Conservation (phyloP, 805 yeast species). For the Pichia paraexigua region DNA sequence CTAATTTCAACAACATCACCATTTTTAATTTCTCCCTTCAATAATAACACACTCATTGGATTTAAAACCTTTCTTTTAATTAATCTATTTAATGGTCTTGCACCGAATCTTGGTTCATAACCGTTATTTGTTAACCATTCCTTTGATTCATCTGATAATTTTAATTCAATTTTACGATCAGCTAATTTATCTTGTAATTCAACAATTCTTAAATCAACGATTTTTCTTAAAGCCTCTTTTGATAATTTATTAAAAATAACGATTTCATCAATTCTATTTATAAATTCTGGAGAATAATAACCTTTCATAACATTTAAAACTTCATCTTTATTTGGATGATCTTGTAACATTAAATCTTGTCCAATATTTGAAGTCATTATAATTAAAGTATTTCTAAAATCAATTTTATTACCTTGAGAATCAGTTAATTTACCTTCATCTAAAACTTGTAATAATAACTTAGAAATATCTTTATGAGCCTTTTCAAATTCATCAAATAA, state of each 20-base stretch:
- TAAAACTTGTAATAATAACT: slow-evolving; percentile 79
- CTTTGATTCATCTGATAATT: slow-evolving; percentile 54
- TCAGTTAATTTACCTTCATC: slow-evolving; percentile 96
- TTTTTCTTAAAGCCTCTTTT: slow-evolving; percentile 61
- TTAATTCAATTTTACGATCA: slow-evolving; percentile 64
- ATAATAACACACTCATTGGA: slow-evolving; percentile 74
- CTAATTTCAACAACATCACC: slow-evolving; percentile 40
- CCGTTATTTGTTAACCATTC: slow-evolving; percentile 78
- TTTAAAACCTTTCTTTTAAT: slow-evolving; percentile 79
- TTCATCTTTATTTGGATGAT: slow-evolving; percentile 48
- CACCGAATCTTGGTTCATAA: slow-evolving; percentile 89
- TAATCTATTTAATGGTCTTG: slow-evolving; percentile 89
- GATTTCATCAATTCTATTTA: slow-evolving; percentile 92
- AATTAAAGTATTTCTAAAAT: slow-evolving; percentile 88
- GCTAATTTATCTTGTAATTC: slow-evolving; percentile 75
- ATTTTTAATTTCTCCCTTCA: slow-evolving; percentile 66
- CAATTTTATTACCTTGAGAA: slow-evolving; percentile 89
- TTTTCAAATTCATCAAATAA: slow-evolving; percentile 95
- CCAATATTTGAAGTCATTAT: slow-evolving; percentile 98
- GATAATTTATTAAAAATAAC: slow-evolving; percentile 87
- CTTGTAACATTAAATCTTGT: slow-evolving; percentile 75
- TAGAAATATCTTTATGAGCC: slow-evolving; percentile 94
- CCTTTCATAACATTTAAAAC: slow-evolving; percentile 64
- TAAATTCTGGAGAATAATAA: slow-evolving; percentile 88
- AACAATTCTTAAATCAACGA: slow-evolving; percentile 74